Base-by-base conservation (phyloP, 2,329 filamentous ascomycete species). In the Pseudocercospora macadamiae region DNA sequence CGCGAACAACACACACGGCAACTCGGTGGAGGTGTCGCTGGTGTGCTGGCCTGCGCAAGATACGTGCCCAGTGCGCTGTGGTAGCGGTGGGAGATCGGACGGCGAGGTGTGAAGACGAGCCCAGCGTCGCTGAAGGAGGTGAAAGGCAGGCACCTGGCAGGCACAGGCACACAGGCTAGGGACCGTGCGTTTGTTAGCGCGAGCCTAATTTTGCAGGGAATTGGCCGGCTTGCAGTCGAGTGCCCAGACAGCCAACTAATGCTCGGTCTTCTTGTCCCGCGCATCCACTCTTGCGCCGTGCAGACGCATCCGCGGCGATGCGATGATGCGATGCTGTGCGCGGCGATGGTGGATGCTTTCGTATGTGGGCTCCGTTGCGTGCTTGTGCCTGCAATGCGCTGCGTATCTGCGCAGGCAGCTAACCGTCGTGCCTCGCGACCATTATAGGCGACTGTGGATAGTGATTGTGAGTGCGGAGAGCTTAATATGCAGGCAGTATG, bases 1-100 rank as follows among this genome's bases (percentile, higher is more conserved):
- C 60, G 47, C 48, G 30, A 23, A 57, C 56, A 52, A 49, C 54
- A 56, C 58, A 56, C 58, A 51, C 26, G 48, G 34, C 26, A 54
- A 10, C 21, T 8, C 23, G 42, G 53, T 19, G 36, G 45, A 39
- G 54, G 45, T 48, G 58, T 39, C 36, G 36, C 5, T 6, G 7
- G 36, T 32, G 47, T 57, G 54, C 54, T 54, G 39, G 36, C 21
- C 56, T 54, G 57, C n/a, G 44, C 26, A 30, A 49, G 6, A 32
- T 30, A 32, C 47, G 47, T 49, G 47, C 47, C 47, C 47, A 49
- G 8, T n/a, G 47, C 47, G 47, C 47, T 16, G 14, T 49, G 47
- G 47, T 23, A 55, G 30, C 30, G 61, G 54, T 57, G 63, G 54
- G 54, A 61, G 42, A 26, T 44, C n/a, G n/a, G n/a, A n/a, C n/a